Conservation (phyloP, 768 basidiomycete species). For the Tephrocybe sp. region DNA sequence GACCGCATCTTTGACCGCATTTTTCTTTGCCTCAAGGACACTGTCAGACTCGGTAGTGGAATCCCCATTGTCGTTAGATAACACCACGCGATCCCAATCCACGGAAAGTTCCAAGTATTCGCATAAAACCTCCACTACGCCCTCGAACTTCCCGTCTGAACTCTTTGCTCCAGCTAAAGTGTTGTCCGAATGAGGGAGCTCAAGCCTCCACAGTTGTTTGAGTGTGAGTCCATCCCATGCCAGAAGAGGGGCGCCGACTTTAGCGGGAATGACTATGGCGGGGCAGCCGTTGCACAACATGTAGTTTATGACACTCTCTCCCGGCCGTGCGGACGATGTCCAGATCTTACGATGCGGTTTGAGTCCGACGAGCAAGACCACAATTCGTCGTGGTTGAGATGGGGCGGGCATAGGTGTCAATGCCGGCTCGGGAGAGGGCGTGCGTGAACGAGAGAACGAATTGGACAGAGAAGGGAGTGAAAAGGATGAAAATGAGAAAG, state of each 20-base stretch:
- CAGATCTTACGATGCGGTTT: slow-evolving; percentile 63
- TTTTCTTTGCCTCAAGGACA: slow-evolving; percentile 30
- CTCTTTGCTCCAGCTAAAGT: slow-evolving; percentile 24
- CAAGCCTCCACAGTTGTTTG: slow-evolving; percentile 54
- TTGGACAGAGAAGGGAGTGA: slow-evolving; percentile 32
- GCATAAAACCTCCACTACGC: slow-evolving; percentile 52
- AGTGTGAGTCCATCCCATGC: slow-evolving; percentile 66
- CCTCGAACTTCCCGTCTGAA: slow-evolving; percentile 42
- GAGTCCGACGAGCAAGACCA: slow-evolving; percentile 54
- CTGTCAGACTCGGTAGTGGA: slow-evolving; percentile 3
- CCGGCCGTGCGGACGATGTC: slow-evolving; percentile 57
- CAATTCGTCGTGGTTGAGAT: slow-evolving; percentile 53
- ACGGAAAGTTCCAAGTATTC: slow-evolving; percentile 63
- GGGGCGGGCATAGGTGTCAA: slow-evolving; percentile 40
- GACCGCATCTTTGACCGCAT: slow-evolving; percentile 47
- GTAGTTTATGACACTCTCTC: slow-evolving; percentile 65
- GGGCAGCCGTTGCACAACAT: slow-evolving; percentile 62
- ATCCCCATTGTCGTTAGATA: slow-evolving; percentile 18
- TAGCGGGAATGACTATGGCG: slow-evolving; percentile 57
- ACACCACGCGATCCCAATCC: slow-evolving; percentile 55
- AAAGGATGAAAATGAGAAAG: slow-evolving; percentile 32
- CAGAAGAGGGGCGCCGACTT: slow-evolving; percentile 58
- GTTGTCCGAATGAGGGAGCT: slow-evolving; percentile 34
- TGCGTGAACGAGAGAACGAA: slow-evolving; percentile 46
- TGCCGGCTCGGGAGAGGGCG: slow-evolving; percentile 49